Evolutionary conservation across 2,329 filamentous ascomycete species (phyloP), one percentile per base, ranked within the genome.

Genomic region (Cadophora sp.): DNA sequence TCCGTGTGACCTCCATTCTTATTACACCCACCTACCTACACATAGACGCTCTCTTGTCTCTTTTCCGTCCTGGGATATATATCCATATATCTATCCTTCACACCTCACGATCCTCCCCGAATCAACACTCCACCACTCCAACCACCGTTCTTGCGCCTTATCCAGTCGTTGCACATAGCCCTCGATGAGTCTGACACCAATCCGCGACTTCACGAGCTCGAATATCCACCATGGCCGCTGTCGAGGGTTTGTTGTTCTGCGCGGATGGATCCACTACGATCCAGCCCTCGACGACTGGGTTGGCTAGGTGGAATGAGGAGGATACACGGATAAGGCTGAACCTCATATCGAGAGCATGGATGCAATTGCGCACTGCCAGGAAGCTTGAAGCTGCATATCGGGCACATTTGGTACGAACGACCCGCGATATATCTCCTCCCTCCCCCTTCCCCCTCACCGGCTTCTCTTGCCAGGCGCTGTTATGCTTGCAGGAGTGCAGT

Each of bases 181-280:
- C 71, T 76, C 75, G 75, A 78, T 78, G 76, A 74, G 72, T 76
- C 67, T 75, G 75, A 73, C 70, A 72, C 63, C 73, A 66, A 69
- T 71, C 68, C 69, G 67, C 73, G 65, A 74, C 64, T 68, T 70
- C 68, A 76, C 70, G 67, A 76, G 73, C 72, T 75, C 72, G 72
- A 76, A 73, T 30, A 72, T 69, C 66, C 76, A 79, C 72, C 76
- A 84, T 84, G 82, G 81, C 82, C 76, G 77, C 79, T 73, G 76
- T 79, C 71, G 77, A 77, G 76, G 79, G 80, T 78, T 78, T 77
- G 75, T 77, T 73, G 73, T 79, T 73, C 74, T 79, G 70, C 79
- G 78, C 68, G 75, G 76, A 75, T 79, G 78, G 67, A 77, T 78
- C 68, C 78, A 78, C 68, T 79, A 79, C 74, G 76, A 81, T 73